Conservation (phyloP, 352 stramenopile genomes). For the Globisporangium paddicum region DNA sequence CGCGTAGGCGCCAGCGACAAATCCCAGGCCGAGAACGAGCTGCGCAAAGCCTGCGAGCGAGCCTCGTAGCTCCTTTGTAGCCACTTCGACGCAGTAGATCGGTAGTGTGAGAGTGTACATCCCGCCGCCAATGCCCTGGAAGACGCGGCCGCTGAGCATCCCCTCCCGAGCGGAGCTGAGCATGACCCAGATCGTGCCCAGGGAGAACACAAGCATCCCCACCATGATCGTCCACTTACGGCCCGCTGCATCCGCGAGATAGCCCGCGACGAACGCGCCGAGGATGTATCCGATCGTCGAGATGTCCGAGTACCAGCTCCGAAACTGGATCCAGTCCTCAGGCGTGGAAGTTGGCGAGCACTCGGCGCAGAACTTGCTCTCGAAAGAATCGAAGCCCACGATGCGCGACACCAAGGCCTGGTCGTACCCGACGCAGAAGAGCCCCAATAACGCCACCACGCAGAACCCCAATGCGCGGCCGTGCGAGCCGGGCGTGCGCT, state of each 20-base stretch:
- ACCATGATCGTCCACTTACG: slow-evolving; percentile 7
- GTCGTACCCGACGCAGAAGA: slow-evolving; percentile 6
- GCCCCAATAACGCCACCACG: not conserved
- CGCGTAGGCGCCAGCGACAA: not conserved
- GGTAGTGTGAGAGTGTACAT: slow-evolving; percentile 11
- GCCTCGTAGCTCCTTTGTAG: slow-evolving; percentile 7
- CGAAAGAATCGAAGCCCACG: not conserved
- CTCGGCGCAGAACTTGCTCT: not conserved
- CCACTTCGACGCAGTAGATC: slow-evolving; percentile 15
- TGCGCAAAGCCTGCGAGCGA: slow-evolving; percentile 7
- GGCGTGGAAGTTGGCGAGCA: not conserved
- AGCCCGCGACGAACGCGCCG: not conserved
- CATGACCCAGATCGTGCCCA: slow-evolving; percentile 9
- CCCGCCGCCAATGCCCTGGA: slow-evolving; percentile 8
- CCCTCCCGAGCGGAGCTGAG: not conserved
- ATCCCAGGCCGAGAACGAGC: not conserved
- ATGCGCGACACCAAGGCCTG: not conserved
- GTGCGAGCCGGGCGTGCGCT: slow-evolving; percentile 5
- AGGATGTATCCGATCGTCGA: slow-evolving; percentile 7
- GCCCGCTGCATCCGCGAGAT: slow-evolving; percentile 6
- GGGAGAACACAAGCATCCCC: slow-evolving; percentile 3
- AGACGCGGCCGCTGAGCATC: not conserved
- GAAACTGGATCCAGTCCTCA: not conserved
- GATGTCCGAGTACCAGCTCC: not conserved
- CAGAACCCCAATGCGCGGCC: slow-evolving; percentile 2